A percentile compares a stretch with the other conserved stretches of the same genome.
Conservation (phyloP, 2,329 filamentous ascomycete genomes). For the Fusarium cicatricum region DNA sequence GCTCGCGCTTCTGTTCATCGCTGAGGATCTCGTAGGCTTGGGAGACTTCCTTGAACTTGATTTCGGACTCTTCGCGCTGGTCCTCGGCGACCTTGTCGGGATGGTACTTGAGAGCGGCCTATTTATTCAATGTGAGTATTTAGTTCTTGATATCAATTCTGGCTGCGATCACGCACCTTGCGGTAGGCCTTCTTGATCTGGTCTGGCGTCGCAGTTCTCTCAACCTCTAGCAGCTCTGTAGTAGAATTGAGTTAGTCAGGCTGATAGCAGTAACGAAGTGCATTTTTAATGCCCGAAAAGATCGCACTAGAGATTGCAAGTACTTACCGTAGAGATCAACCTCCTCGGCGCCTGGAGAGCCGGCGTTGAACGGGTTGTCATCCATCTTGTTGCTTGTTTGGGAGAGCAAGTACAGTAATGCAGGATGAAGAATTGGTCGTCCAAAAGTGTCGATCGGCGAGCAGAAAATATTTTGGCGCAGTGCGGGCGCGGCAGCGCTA, state of each 20-base stretch:
- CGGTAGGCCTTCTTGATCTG: constrained; percentile 97
- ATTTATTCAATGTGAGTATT: constrained; percentile 24
- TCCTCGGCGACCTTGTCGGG: constrained; percentile 95
- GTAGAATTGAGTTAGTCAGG: constrained; percentile 24
- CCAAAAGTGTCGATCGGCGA: constrained; percentile 25
- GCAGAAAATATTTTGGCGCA: constrained; percentile 41
- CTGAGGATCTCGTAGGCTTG: constrained; percentile 98
- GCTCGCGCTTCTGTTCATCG: constrained; percentile 90
- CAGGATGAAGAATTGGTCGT: constrained; percentile 41
- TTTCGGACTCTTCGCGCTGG: constrained; percentile 84
- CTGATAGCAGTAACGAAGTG: not conserved
- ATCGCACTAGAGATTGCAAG: not conserved
- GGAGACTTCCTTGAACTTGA: constrained; percentile 90
- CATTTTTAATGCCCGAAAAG: not conserved
- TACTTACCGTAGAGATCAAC: constrained; percentile 69
- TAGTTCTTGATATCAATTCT: constrained; percentile 2
- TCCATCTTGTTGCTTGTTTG: constrained; percentile 36
- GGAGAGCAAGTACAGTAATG: constrained; percentile 32
- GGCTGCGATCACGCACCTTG: constrained; percentile 68
- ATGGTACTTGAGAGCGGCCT: constrained; percentile 89
- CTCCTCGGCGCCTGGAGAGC: constrained; percentile 49
- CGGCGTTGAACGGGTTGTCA: constrained; percentile 36
- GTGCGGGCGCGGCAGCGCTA: constrained; percentile 3
- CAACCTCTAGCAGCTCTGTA: constrained; percentile 80
- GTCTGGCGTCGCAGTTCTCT: constrained; percentile 73